Conservation (phyloP, 495 filamentous ascomycete species). For the Tuber indicum region DNA sequence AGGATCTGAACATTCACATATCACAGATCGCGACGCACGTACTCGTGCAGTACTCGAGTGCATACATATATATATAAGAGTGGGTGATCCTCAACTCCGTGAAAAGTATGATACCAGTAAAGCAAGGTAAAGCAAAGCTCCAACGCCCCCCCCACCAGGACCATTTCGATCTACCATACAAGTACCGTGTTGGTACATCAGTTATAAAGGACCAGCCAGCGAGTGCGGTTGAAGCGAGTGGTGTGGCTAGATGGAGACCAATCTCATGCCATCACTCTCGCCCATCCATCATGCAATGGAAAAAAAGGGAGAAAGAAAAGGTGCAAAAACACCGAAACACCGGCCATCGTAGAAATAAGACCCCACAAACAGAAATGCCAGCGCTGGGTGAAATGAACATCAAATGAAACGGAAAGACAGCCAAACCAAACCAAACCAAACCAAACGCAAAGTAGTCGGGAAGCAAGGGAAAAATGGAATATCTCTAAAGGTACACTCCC, state of each 20-base stretch:
- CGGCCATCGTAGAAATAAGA: neutral
- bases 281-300: neutral
- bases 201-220: neutral
- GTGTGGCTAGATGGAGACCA: neutral
- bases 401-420: neutral
- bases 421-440: neutral
- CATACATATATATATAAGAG: neutral
- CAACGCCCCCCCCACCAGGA: neutral
- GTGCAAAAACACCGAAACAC: neutral
- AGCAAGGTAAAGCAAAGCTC: neutral
- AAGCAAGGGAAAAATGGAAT: neutral
- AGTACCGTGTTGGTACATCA: neutral
- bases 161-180: slow-evolving; percentile 1
- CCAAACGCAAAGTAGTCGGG: neutral
- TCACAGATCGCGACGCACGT: neutral
- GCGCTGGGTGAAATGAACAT: neutral
- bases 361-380: neutral
- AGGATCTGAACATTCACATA: neutral
- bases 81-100: neutral
- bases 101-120: neutral
- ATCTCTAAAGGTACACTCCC: neutral
- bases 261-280: neutral
- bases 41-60: neutral
- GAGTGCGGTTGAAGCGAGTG: neutral
- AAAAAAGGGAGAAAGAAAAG: neutral